Evolutionary conservation across 305 asterid genomes (phyloP), one percentile per base, ranked within the genome.

Genomic region (Fraxinus dipetala): DNA sequence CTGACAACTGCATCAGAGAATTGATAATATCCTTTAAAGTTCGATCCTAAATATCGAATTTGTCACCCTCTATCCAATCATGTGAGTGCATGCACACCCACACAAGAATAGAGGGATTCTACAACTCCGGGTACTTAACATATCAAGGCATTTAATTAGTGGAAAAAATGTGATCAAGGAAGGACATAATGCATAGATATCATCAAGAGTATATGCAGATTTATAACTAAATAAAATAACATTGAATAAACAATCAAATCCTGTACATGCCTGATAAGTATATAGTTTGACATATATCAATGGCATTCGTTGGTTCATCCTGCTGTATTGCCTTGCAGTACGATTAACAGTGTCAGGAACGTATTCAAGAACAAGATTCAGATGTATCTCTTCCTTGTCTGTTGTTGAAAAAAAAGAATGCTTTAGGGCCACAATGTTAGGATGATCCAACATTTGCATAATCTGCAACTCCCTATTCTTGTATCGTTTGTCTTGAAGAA

Each of bases 361-460:
- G 67, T 91, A 94, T 80, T 95, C 99, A 84, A 95, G 93, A 81
- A 95, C 99, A 72, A 95, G 98, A 87, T 95, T 95, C 80, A 94
- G 92, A 89, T 94, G 94, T 11, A 95, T 88, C 88, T 95, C 99
- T 83, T 95, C 97, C 86, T 94, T 95, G 83, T 94, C 97, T 51
- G 93, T 89, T 79, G 94, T 94, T 28, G 99, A 92, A 85, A 90
- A 95, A 85, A 95, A 95, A 32, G 97, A 94, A 85, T 95, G 99
- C 87, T 92, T 95, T 56, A 95, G 95, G 81, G 94, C 92, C 80
- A 94, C 97, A 79, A 95, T 86, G 86, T 95, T 95, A 56, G 99
- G 97, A 91, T 95, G 99, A 84, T 95, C 98, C 92, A 95, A 87
- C 98, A 92, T 92, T 84, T 94, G 97, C 99, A 95, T 91, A 79